These are phyloP conservation scores for Tulasnella sp. DNA, from an alignment of 768 basidiomycete genomes.

Conservation along the genomic window DNA sequence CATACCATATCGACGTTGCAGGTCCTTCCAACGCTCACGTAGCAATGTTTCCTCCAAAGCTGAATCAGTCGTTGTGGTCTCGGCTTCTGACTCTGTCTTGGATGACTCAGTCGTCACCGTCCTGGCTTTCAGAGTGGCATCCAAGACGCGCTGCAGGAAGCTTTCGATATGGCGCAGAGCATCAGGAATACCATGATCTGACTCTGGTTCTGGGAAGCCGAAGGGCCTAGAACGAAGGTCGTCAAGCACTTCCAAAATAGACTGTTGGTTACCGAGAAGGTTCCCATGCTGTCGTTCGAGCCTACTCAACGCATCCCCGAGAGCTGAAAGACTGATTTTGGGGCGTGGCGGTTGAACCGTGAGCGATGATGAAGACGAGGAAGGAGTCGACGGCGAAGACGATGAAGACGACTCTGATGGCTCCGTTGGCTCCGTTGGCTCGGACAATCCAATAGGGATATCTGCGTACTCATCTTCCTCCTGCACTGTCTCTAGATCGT, in stretches of 20 bases:
- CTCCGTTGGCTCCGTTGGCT: conserved; percentile 25
- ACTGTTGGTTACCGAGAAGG: conserved; percentile 50
- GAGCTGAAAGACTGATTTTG: conserved; percentile 26
- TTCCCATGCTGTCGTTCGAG: conserved; percentile 49
- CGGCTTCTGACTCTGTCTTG: conserved; percentile 30
- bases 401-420: conserved; percentile 23
- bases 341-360: conserved; percentile 14
- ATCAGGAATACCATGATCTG: conserved; percentile 26
- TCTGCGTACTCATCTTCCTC: neutral
- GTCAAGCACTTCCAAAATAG: conserved; percentile 50
- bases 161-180: conserved; percentile 28
- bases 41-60: conserved; percentile 6
- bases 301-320: conserved; percentile 44
- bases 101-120: conserved; percentile 22
- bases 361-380: conserved; percentile 28
- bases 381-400: conserved; percentile 31
- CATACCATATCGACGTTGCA: conserved; percentile 11
- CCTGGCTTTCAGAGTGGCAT: neutral
- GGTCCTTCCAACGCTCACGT: conserved; percentile 13
- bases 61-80: conserved; percentile 2
- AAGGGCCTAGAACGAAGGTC: conserved; percentile 42
- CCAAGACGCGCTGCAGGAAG: conserved; percentile 20
- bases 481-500: conserved; percentile 25
- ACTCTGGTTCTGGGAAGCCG: conserved; percentile 33
- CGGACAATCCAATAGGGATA: neutral